Base-by-base conservation (phyloP, 148 eudicot species). In the Selenicereus undatus region DNA sequence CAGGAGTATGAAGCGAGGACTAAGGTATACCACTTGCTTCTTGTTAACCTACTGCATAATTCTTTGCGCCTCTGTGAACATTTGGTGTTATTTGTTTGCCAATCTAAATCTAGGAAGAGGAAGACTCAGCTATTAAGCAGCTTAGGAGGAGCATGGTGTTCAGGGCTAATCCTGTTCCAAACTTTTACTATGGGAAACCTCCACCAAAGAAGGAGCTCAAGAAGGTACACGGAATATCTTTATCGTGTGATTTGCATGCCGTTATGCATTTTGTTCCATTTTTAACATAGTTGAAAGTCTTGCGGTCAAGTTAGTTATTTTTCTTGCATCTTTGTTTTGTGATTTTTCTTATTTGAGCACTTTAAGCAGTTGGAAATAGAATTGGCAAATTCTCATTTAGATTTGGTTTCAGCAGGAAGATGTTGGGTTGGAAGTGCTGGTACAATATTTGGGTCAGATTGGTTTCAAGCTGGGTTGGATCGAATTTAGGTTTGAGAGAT, bases 111-210 rank as follows among this genome's bases (percentile, higher is more conserved):
- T 83, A 96, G 99, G 99, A 96, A 87, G 94, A 94, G 81, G 91
- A 94, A 87, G 89, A 87, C 73, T 92, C 90, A 26, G 94, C 94
- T 62, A 85, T 96, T 79, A 94, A 87, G 84, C 91, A 92, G 87
- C 93, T 96, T 75, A 84, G 99, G 85, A 94, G 88, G 88, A 86
- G 54, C 85, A 90, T 94, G 98, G 82, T 78, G 78, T 85, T 80
- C 80, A 94, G 79, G 91, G 99, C 99, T 82, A 90, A 90, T 73
- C 99, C 98, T 68, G 92, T 96, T 73, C 99, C 99, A 73, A 90
- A 56, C 75, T 96, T 96, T 85, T 96, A 94, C 89, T 88, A 86
- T 62, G 92, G 91, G 87, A 94, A 91, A 36, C 98, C 99, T 83
- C 94, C 98, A 64, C 97, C 98, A 21, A 96, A 96, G 86, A 86